phyloP scores from a whole-genome alignment of 441 rosid species.

The Pelargonium cotyledonis region DNA sequence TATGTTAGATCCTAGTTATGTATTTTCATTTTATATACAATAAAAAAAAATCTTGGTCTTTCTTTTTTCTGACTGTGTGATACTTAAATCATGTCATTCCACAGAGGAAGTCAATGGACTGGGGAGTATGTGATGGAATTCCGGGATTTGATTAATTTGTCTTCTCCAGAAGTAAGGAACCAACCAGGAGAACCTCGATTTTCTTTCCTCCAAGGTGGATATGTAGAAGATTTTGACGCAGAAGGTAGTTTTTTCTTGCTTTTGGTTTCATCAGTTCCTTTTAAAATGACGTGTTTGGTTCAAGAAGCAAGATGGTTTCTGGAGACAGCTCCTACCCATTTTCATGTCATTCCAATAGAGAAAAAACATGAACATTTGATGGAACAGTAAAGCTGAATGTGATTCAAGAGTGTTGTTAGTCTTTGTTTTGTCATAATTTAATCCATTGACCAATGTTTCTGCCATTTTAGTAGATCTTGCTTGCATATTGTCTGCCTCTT shows the following conservation, averaged over 20 bases:
- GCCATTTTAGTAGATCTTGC: no score
- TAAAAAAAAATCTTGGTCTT: conserved; percentile 8
- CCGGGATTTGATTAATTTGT: conserved; percentile 51
- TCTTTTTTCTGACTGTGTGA: background rate
- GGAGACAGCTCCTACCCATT: background rate
- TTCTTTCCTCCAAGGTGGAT: conserved; percentile 76
- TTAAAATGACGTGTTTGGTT: background rate
- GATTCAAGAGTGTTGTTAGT: no score
- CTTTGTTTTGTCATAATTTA: no score
- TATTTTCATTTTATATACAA: background rate
- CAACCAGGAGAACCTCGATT: conserved; percentile 74
- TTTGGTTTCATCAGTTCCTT: background rate
- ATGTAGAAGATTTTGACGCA: conserved; percentile 54
- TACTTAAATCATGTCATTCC: conserved; percentile 17
- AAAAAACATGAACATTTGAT: background rate
- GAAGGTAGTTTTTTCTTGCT: conserved; percentile 34
- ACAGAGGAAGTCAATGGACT: conserved; percentile 87
- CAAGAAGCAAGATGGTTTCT: background rate
- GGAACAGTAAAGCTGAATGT: background rate
- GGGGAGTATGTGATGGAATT: conserved; percentile 75
- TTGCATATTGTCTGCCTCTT: no score
- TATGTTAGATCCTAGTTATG: background rate
- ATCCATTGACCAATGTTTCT: no score
- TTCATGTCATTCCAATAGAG: no score
- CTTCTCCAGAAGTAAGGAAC: conserved; percentile 28